Evolutionary conservation across 1,284 basidiomycete species (phyloP).

Genomic region (Austroboletus novae-zelandiae): DNA sequence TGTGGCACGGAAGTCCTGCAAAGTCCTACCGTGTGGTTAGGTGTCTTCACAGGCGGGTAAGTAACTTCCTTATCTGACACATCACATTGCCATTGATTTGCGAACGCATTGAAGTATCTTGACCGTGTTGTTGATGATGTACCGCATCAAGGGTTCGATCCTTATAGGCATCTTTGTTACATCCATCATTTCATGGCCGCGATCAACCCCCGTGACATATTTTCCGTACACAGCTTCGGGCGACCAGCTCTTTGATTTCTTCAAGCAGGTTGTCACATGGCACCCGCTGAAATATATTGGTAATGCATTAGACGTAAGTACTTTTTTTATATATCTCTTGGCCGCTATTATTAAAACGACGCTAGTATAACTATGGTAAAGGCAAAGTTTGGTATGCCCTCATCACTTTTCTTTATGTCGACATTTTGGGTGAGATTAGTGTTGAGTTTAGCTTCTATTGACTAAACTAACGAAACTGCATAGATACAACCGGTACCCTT

Average conservation of each 20-base stretch:
- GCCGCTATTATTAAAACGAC: neutral
- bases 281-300: conserved; percentile 61
- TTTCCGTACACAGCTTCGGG: conserved; percentile 76
- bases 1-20: conserved; percentile 71
- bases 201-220: conserved; percentile 74
- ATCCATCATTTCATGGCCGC: conserved; percentile 88
- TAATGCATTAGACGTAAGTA: conserved; percentile 63
- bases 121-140: conserved; percentile 79
- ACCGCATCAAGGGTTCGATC: conserved; percentile 83
- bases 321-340: neutral
- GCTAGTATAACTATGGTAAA: conserved; percentile 57
- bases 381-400: conserved; percentile 87
- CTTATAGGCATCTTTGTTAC: conserved; percentile 83
- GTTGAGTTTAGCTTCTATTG: neutral
- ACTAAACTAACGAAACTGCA: neutral
- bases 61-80: conserved; percentile 16
- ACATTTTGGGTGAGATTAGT: conserved; percentile 61
- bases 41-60: conserved; percentile 82
- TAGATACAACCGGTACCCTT: conserved; percentile 67
- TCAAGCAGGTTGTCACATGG: conserved; percentile 85
- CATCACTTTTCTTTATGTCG: conserved; percentile 87
- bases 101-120: conserved; percentile 50
- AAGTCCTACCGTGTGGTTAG: conserved; percentile 84
- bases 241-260: conserved; percentile 77
- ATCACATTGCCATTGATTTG: conserved; percentile 13